Percentiles rank a stretch among this genome's conserved stretches.
These are phyloP conservation scores for Vanderwaltozyma yarrowii DNA, from an alignment of 805 yeast species.

Conservation along the genomic window DNA sequence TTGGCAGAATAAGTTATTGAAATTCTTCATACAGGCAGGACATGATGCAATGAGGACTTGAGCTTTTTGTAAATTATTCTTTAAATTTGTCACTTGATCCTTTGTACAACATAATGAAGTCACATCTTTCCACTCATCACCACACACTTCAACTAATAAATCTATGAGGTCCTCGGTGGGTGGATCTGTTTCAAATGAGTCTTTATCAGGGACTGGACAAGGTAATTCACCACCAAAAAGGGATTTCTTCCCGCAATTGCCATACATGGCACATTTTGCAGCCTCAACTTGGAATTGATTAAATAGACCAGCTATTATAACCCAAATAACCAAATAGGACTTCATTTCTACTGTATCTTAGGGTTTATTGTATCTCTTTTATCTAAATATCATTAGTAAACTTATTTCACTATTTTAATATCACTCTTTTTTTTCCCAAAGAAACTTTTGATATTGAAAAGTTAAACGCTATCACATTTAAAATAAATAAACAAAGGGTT, in stretches of 20 bases:
- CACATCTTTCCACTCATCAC: slow-evolving; percentile 46
- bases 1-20: slow-evolving; percentile 71
- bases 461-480: no score
- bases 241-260: slow-evolving; percentile 65
- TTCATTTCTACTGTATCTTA: no score
- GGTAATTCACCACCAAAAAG: slow-evolving; percentile 75
- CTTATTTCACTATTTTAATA: no score
- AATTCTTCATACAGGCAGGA: slow-evolving; percentile 87
- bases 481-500: no score
- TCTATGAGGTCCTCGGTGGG: slow-evolving; percentile 32
- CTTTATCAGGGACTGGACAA: slow-evolving; percentile 54
- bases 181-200: slow-evolving; percentile 31
- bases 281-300: not conserved
- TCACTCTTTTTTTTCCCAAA: no score
- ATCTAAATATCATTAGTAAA: no score
- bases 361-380: no score
- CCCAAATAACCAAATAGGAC: not conserved
- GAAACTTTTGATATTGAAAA: no score
- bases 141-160: slow-evolving; percentile 55
- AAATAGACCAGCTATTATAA: not conserved
- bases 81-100: slow-evolving; percentile 48
- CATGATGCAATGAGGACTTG: slow-evolving; percentile 78
- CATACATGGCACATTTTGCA: slow-evolving; percentile 29
- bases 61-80: slow-evolving; percentile 57
- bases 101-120: slow-evolving; percentile 59